Base-by-base conservation (phyloP, 352 stramenopile species). In the Detonula confervacea region DNA sequence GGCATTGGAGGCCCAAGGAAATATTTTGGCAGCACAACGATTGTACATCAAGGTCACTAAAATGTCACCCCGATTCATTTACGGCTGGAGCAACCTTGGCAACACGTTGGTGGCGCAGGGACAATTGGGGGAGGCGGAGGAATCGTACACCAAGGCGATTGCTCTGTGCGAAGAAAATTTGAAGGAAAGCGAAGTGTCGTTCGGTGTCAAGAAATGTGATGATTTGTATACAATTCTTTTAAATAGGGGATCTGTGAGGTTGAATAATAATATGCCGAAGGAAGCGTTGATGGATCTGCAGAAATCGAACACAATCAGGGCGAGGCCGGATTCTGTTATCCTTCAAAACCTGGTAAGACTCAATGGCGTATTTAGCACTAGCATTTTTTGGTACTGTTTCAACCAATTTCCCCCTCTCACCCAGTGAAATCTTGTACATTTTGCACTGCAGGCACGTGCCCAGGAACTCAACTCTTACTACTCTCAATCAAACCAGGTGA, bases 1-100 rank as follows among this genome's bases (percentile, higher is more conserved):
- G 67, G 86, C 83, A 46, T 65, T 90, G 3, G 88, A 93, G 77
- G 81, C 64, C 33, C 88, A 93, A 51, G 88, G 88, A 14, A 93
- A 93, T 67, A 90, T 93, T 37, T 73, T 84, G n/a, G 86, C 88
- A 0, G 88, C 88, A 51, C 86, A 92, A 73, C 62, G 88, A 42
- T 59, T 93, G 3, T 93, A 91, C 66, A 29, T 42, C n/a, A 92
- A 92, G 60, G 81, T 92, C 22, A 91, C 84, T 5, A 88, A 92
- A 69, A 88, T 92, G 27, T 77, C 79, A 25, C 88, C 88, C n/a
- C 54, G 75, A 35, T 93, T 91, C 70, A 84, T 93, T 56, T 93
- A 93, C 66, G 88, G 84, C 12, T 93, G 87, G 86, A 84, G 66
- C 44, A 89, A 88, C 52, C 67, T 93, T 18, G 87, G 81, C 6